Base-by-base conservation (phyloP, 2,329 filamentous ascomycete species). In the Colletotrichum gloeosporioides region DNA sequence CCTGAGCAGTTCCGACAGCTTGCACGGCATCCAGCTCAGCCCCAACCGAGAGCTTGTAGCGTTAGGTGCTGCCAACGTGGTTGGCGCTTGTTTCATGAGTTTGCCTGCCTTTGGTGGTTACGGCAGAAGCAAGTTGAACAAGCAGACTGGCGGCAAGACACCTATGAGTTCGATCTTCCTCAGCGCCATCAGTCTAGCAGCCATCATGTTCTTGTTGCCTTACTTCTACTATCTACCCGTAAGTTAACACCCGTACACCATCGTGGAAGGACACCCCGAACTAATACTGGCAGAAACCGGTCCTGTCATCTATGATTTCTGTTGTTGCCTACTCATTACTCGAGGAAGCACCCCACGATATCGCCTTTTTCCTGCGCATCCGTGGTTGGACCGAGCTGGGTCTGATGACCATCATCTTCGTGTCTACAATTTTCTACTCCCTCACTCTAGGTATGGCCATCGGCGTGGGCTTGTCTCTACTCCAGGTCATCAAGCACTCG, bases 181-280 rank as follows among this genome's bases (percentile, higher is more conserved):
- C 71, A 96, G 94, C 77, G 78, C 96, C 57, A 94, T 99, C 80
- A 95, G 96, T 0, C 87, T 98, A 27, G 85, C 98, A 64, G 95
- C 93, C 81, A 93, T 98, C 63, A 82, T 95, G 55, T 97, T 95
- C 81, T 87, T 99, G 62, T 87, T 99, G 32, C 96, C 96, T 0
- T 98, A 96, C 83, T 96, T 99, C 80, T 98, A 98, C 87, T 99
- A 96, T 83, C 90, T 99, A 63, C 97, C 97, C n/a, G 95, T 97
- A 86, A 86, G 95, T 90, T 8, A 6, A 27, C 32, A 71, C 78
- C 13, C 10, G 25, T 25, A 18, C 4, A 22, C 44, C n/a, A 22
- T 53, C n/a, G n/a, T 0, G n/a, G 44, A 13, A 16, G 44, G 12
- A 57, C 2, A 22, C 36, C 8, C 15, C 18, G 16, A 29, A 59